phyloP scores from a whole-genome alignment of 2,329 filamentous ascomycete genomes.

The Penicillium digitatum region DNA sequence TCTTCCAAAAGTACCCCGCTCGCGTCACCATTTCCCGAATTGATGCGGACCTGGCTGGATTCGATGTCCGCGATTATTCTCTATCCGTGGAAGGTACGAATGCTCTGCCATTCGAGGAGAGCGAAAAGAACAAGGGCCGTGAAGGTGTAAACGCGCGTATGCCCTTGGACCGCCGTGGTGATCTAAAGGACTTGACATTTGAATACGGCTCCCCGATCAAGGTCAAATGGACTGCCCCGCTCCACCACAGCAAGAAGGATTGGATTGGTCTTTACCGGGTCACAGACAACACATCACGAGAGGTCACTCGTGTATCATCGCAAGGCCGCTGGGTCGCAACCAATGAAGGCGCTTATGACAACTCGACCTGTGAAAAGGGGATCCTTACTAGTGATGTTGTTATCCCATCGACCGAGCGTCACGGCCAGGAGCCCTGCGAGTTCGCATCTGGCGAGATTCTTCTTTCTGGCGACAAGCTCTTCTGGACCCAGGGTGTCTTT shows the following conservation, averaged over 20 bases:
- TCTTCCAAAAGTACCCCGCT: constrained; percentile 86
- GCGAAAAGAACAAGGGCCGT: constrained; percentile 64
- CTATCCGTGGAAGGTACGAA: constrained; percentile 67
- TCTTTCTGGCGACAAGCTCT: constrained; percentile 89
- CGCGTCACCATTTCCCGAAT: constrained; percentile 78
- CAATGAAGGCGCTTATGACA: constrained; percentile 71
- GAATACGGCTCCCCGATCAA: constrained; percentile 88
- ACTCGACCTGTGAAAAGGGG: constrained; percentile 68
- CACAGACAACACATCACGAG: constrained; percentile 82
- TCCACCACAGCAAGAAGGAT: constrained; percentile 82
- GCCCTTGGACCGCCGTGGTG: constrained; percentile 56
- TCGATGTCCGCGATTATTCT: constrained; percentile 75
- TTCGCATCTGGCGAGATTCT: constrained; percentile 75
- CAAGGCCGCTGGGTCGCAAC: constrained; percentile 87
- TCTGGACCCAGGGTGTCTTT: constrained; percentile 95
- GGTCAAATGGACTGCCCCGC: constrained; percentile 84
- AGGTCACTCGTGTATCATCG: constrained; percentile 77
- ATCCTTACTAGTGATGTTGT: constrained; percentile 67
- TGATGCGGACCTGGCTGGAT: constrained; percentile 72
- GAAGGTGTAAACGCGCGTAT: constrained; percentile 68
- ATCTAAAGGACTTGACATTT: constrained; percentile 71
- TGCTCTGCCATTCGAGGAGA: constrained; percentile 49
- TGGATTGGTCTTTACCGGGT: constrained; percentile 98
- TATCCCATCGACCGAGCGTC: constrained; percentile 43
- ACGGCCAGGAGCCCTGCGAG: constrained; percentile 51